Evolutionary conservation across 2,329 filamentous ascomycete species (phyloP).

Genomic region (Fusarium brevicatenulatum): DNA sequence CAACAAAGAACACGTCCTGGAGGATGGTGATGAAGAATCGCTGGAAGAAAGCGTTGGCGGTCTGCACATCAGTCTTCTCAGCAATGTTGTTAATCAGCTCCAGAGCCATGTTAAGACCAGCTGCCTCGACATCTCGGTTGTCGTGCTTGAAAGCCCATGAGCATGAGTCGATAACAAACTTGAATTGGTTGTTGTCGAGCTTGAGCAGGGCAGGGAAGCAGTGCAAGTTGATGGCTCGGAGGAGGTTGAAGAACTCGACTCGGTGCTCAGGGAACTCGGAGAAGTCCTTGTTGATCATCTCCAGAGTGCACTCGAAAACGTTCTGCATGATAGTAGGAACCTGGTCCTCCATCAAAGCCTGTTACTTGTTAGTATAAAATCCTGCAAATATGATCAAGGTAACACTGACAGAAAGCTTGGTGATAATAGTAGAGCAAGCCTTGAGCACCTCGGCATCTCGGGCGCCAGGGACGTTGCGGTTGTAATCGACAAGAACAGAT

Average conservation of each 20-base stretch:
- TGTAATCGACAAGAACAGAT: constrained; percentile 94
- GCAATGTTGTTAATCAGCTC: constrained; percentile 98
- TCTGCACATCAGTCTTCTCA: constrained; percentile 85
- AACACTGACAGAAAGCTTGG: constrained; percentile 86
- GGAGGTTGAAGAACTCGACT: constrained; percentile 98
- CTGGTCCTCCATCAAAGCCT: constrained; percentile 98
- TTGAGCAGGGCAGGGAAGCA: constrained; percentile 96
- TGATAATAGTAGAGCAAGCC: constrained; percentile 97
- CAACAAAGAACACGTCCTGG: constrained; percentile 97
- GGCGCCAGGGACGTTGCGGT: constrained; percentile 94
- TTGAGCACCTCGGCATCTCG: constrained; percentile 96
- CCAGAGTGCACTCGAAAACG: constrained; percentile 96
- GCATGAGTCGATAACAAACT: constrained; percentile 99
- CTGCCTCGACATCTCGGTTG: constrained; percentile 96
- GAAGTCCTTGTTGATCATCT: constrained; percentile 99
- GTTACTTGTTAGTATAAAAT: constrained; percentile 12
- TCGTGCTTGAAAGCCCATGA: constrained; percentile 99
- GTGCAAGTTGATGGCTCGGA: constrained; percentile 94
- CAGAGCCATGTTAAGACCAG: constrained; percentile 96
- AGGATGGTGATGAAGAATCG: constrained; percentile 96
- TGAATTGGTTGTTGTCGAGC: constrained; percentile 96
- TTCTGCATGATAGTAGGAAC: constrained; percentile 98
- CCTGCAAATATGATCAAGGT: background rate
- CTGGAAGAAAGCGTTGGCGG: constrained; percentile 95
- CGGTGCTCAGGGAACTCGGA: constrained; percentile 98